Evolutionary conservation across 805 yeast genomes (phyloP).

Genomic region (Yamadazyma scolyti): DNA sequence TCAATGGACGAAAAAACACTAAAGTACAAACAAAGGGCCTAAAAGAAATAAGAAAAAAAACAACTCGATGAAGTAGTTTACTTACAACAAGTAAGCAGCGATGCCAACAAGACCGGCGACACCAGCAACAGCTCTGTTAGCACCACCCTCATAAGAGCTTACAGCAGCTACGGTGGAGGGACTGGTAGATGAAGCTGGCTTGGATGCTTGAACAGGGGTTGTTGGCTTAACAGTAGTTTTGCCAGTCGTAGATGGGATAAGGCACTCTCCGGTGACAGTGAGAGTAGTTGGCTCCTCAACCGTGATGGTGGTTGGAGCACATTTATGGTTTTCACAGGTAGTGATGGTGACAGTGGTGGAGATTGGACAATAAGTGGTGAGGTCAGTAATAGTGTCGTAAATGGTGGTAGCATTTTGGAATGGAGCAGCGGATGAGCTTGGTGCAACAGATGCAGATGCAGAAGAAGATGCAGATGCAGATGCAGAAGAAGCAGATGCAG

Average conservation of each 20-base stretch:
- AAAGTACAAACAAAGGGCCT: too few species aligned
- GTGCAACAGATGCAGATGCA: too few species aligned
- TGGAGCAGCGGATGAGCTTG: too few species aligned
- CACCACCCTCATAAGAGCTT: constrained; percentile 8
- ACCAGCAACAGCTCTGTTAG: constrained; percentile 6
- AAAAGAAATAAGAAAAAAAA: too few species aligned
- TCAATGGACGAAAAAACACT: too few species aligned
- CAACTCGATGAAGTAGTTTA: too few species aligned
- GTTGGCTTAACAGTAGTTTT: too few species aligned
- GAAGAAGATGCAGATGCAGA: constrained; percentile 18
- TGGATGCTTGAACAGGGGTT: too few species aligned
- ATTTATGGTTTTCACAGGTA: constrained; percentile 22
- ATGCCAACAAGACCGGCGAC: constrained; percentile 9
- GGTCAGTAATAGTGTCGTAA: constrained; percentile 28
- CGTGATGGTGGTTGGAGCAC: constrained; percentile 24
- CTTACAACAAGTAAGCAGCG: constrained; percentile 9
- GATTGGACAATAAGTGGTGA: constrained; percentile 35
- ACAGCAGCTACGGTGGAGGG: constrained; percentile 6
- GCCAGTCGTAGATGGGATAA: too few species aligned
- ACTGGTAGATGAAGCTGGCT: neutral
- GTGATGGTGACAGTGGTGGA: constrained; percentile 31
- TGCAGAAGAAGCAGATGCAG: constrained; percentile 4
- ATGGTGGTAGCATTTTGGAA: constrained; percentile 25
- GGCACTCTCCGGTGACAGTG: constrained; percentile 29
- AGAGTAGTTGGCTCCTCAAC: constrained; percentile 30